Evolutionary conservation across 192 early-diverging fungal genomes (phyloP), one percentile per base, ranked within the genome.

Genomic region (Podila horticola): DNA sequence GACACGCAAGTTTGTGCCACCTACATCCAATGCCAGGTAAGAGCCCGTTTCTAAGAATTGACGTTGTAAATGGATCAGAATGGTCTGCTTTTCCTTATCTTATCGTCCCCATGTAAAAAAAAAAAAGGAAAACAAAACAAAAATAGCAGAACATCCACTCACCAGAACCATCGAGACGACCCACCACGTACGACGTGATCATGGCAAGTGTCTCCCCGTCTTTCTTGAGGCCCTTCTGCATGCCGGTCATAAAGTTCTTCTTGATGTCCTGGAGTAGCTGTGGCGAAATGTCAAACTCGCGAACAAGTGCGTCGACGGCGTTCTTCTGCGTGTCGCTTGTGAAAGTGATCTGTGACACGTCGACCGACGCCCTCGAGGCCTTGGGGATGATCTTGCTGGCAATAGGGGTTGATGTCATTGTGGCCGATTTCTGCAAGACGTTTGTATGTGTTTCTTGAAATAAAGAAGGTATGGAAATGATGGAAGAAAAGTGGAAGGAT

Each of bases 1-100:
- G 0, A 97, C 95, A 41, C 97, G 92, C 68, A 98, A 89, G 85
- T 98, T 98, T 69, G 95, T 95, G 38, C 95, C 97, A 70, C 97
- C 97, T 36, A 98, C 86, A 69, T 98, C 97, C 62, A 98, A 87
- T n/a, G 97, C 95, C 62, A 98, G 86, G 75, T 89, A 95, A 31
- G 90, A 86, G 52, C 97, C 97, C 41, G 79, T 82, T 82, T 98
- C 97, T 84, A 69, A 36, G 34, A 36, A 36, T 4, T 36, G 34
- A 36, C 34, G 34, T 36, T 36, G 34, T 36, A 36, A 1, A 36
- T 34, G 34, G 34, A 36, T 36, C 34, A 36, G 34, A 36, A 36
- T 36, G 10, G 10, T 11, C 34, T 6, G 34, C 34, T 36, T 10
- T 36, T 36, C 10, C 34, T 36, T 36, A 60, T 33, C 30, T 29